Evolutionary conservation across 768 basidiomycete genomes (phyloP).

Genomic region (Suillus americanus): DNA sequence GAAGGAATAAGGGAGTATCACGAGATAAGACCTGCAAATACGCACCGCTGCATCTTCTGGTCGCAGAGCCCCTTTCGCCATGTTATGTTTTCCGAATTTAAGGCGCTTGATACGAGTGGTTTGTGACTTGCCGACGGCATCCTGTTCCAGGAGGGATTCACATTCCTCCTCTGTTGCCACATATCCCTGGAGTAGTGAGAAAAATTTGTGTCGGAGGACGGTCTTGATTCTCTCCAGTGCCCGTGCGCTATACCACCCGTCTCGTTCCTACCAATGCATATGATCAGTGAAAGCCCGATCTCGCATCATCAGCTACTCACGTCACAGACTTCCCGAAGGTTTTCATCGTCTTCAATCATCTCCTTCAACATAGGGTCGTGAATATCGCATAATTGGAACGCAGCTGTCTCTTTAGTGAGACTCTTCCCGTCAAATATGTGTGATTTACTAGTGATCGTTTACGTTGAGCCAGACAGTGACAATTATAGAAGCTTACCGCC

Average conservation of each 20-base stretch:
- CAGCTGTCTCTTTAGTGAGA: slow-evolving; percentile 81
- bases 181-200: slow-evolving; percentile 71
- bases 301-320: slow-evolving; percentile 45
- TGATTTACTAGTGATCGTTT: slow-evolving; percentile 45
- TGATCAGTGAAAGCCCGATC: neutral
- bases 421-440: slow-evolving; percentile 90
- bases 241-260: slow-evolving; percentile 85
- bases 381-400: slow-evolving; percentile 94
- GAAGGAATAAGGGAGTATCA: neutral
- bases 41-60: slow-evolving; percentile 83
- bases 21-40: slow-evolving; percentile 11
- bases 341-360: slow-evolving; percentile 76
- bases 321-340: slow-evolving; percentile 69
- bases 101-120: slow-evolving; percentile 50
- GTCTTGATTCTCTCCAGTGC: slow-evolving; percentile 82
- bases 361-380: slow-evolving; percentile 77
- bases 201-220: slow-evolving; percentile 84
- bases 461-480: slow-evolving; percentile 1
- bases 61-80: slow-evolving; percentile 82
- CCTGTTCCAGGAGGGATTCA: slow-evolving; percentile 52
- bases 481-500: slow-evolving; percentile 23
- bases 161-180: slow-evolving; percentile 75
- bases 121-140: slow-evolving; percentile 30
- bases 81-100: slow-evolving; percentile 76
- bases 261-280: slow-evolving; percentile 55